Percentiles rank a stretch among this genome's conserved stretches.
phyloP scores from a whole-genome alignment of 495 filamentous ascomycete genomes.

The Evansstolkia leycettana region DNA sequence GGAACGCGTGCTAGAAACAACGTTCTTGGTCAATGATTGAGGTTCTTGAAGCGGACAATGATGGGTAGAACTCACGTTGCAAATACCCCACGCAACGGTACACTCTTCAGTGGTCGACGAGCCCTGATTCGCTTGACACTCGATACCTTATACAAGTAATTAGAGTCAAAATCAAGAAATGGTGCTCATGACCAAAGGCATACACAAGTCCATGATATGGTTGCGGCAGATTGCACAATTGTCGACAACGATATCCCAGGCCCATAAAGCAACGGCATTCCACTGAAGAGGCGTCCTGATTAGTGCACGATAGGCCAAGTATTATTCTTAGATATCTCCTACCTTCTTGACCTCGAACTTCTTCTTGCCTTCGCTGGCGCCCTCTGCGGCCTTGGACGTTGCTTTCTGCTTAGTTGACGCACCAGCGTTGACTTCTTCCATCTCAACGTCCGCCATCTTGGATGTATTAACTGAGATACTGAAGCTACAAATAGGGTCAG shows the following conservation, averaged over 20 bases:
- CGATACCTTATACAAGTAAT: too few species aligned
- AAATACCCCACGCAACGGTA: constrained; percentile 98
- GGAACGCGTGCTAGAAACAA: constrained; percentile 76
- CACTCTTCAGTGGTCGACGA: constrained; percentile 96
- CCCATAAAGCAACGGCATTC: constrained; percentile 99
- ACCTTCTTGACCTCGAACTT: constrained; percentile 99
- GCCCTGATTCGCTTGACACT: constrained; percentile 99
- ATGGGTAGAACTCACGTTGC: constrained; percentile 59
- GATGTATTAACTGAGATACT: neutral
- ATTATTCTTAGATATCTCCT: constrained; percentile 5
- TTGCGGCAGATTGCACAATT: constrained; percentile 99
- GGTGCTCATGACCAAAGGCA: too few species aligned
- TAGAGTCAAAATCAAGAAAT: too few species aligned
- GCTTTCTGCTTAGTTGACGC: constrained; percentile 46
- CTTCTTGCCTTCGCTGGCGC: constrained; percentile 65
- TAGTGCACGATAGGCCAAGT: constrained; percentile 1
- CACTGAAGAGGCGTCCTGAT: constrained; percentile 44
- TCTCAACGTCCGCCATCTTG: constrained; percentile 91
- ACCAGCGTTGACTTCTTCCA: constrained; percentile 66
- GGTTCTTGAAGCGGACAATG: constrained; percentile 1
- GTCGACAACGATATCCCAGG: constrained; percentile 99
- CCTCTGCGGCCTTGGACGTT: constrained; percentile 41
- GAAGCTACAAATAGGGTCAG: neutral
- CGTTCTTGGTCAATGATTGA: constrained; percentile 3
- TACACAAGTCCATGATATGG: constrained; percentile 99